A percentile compares a stretch with the other conserved stretches of the same genome.
phyloP scores from a whole-genome alignment of 768 basidiomycete genomes.

The Suillus subluteus region DNA sequence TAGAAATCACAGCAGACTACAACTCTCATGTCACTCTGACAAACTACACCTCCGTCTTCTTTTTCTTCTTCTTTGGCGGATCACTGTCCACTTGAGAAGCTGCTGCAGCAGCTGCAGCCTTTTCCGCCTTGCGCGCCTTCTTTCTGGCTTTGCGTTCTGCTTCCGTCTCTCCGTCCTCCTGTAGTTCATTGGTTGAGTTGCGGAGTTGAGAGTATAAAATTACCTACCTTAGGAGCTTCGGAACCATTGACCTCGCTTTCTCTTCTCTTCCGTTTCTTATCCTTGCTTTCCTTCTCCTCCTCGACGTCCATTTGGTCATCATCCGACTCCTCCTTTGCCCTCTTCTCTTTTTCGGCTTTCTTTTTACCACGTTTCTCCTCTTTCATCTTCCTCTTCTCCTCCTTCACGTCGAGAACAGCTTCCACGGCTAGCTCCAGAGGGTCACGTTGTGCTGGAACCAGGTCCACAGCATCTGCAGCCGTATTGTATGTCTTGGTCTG shows the following conservation, averaged over 20 bases:
- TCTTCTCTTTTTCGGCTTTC: slow-evolving; percentile 55
- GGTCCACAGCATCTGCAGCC: slow-evolving; percentile 78
- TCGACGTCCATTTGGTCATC: slow-evolving; percentile 50
- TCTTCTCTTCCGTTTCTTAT: slow-evolving; percentile 51
- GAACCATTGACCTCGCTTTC: slow-evolving; percentile 57
- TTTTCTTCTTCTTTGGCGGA: slow-evolving; percentile 49
- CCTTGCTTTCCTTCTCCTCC: slow-evolving; percentile 42
- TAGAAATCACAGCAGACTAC: slow-evolving; percentile 2
- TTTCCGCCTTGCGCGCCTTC: slow-evolving; percentile 79
- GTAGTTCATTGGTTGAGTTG: slow-evolving; percentile 14
- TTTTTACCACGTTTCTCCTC: slow-evolving; percentile 78
- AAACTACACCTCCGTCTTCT: slow-evolving; percentile 36
- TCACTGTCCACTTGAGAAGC: slow-evolving; percentile 42
- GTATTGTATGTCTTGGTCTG: slow-evolving; percentile 85
- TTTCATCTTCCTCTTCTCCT: slow-evolving; percentile 82
- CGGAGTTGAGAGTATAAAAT: slow-evolving; percentile 13
- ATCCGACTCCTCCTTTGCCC: slow-evolving; percentile 41
- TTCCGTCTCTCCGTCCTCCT: slow-evolving; percentile 69
- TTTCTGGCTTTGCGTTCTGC: slow-evolving; percentile 82
- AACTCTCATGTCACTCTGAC: background rate
- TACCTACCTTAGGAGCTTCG: slow-evolving; percentile 44
- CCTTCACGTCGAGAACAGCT: slow-evolving; percentile 80
- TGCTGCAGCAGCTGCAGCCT: slow-evolving; percentile 50
- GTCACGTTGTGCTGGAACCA: slow-evolving; percentile 85
- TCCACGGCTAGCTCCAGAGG: slow-evolving; percentile 77